A percentile compares a stretch with the other conserved stretches of the same genome.
phyloP scores from a whole-genome alignment of 1,284 basidiomycete species.

The Puccinia triticina region DNA sequence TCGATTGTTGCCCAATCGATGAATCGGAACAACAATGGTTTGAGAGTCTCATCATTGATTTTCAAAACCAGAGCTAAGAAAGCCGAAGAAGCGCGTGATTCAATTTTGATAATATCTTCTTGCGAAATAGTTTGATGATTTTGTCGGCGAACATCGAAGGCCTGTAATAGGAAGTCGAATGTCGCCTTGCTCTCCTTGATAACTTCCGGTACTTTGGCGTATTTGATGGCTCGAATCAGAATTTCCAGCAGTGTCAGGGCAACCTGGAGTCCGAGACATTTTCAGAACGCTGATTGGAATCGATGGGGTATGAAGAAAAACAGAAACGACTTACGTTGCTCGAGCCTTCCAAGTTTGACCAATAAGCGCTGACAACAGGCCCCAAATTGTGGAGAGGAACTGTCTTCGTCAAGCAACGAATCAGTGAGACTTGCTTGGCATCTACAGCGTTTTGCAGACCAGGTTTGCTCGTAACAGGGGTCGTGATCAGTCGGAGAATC shows the following conservation, averaged over 20 bases:
- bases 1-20: constrained; percentile 91
- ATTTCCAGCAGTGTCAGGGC: constrained; percentile 55
- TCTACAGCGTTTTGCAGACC: neutral
- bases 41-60: constrained; percentile 89
- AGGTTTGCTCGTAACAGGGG: constrained; percentile 12
- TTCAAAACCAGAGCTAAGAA: constrained; percentile 89
- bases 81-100: constrained; percentile 66
- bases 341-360: constrained; percentile 26
- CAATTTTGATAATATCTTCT: constrained; percentile 58
- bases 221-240: constrained; percentile 55
- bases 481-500: constrained; percentile 33
- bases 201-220: constrained; percentile 62
- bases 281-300: neutral
- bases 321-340: constrained; percentile 24
- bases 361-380: constrained; percentile 26
- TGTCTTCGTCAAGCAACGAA: constrained; percentile 42
- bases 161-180: constrained; percentile 80
- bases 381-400: constrained; percentile 34
- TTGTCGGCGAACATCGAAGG: constrained; percentile 69
- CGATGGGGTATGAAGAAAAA: neutral
- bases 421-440: constrained; percentile 14
- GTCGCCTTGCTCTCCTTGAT: constrained; percentile 72
- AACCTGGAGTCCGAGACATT: constrained; percentile 5
- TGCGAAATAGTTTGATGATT: neutral
- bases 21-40: constrained; percentile 84